Percentiles rank a stretch among this genome's conserved stretches.
These are phyloP conservation scores for Sporisorium exsertum DNA, from an alignment of 1,284 basidiomycete species.

Conservation along the genomic window DNA sequence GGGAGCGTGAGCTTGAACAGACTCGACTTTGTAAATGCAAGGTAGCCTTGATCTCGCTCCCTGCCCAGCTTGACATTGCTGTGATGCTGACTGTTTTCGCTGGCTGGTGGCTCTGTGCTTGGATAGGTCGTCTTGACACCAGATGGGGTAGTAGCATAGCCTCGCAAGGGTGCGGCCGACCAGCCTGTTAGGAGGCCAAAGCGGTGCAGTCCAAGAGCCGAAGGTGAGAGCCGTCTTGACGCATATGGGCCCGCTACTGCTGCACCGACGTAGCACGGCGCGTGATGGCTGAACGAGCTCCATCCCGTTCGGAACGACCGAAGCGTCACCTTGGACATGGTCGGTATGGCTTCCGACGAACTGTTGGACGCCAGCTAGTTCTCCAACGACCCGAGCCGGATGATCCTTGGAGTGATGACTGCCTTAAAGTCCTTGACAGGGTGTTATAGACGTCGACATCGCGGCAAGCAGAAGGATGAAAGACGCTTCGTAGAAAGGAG, in stretches of 20 bases:
- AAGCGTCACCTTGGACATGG: conserved; percentile 10
- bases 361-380: not conserved
- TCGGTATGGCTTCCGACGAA: conserved; percentile 5
- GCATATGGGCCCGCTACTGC: not conserved
- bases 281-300: not conserved
- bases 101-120: conserved; percentile 38
- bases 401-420: not conserved
- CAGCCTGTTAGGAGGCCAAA: not conserved
- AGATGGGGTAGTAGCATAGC: conserved; percentile 36
- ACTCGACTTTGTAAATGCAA: conserved; percentile 61
- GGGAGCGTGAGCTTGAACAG: conserved; percentile 61
- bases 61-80: conserved; percentile 12
- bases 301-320: conserved; percentile 17
- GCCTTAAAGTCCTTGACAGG: not conserved
- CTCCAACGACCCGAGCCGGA: not conserved
- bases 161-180: conserved; percentile 1
- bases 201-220: not conserved
- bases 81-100: conserved; percentile 43
- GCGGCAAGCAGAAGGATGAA: not conserved
- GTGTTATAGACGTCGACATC: not conserved
- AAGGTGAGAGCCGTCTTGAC: not conserved
- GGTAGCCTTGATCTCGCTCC: conserved; percentile 52
- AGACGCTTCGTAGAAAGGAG: not conserved
- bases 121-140: conserved; percentile 53
- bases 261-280: not conserved